These are phyloP conservation scores for Mycosphaerella sp. DNA, from an alignment of 2,329 filamentous ascomycete genomes.

Conservation along the genomic window DNA sequence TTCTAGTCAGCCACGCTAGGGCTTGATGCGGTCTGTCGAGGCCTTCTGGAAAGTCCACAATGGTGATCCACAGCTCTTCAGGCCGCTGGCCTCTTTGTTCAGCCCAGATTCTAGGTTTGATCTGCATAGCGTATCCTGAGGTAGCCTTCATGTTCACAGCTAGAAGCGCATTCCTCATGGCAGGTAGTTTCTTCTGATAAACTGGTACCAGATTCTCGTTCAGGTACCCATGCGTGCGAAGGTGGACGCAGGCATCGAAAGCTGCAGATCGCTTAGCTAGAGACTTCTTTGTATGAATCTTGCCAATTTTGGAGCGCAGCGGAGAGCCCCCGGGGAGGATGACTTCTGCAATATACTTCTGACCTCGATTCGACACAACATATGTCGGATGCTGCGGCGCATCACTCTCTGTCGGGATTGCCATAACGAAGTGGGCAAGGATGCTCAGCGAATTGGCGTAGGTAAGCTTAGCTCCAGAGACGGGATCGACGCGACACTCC, in stretches of 20 bases:
- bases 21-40: constrained; percentile 57
- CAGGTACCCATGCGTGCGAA: constrained; percentile 62
- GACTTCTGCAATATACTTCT: constrained; percentile 68
- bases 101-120: constrained; percentile 72
- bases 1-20: constrained; percentile 65
- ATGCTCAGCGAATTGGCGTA: constrained; percentile 67
- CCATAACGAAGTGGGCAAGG: constrained; percentile 66
- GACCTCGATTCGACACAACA: constrained; percentile 50
- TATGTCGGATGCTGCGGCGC: constrained; percentile 51
- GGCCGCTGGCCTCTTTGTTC: constrained; percentile 43
- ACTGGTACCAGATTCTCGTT: constrained; percentile 69
- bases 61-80: constrained; percentile 52
- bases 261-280: constrained; percentile 83
- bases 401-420: constrained; percentile 54
- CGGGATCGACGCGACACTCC: constrained; percentile 54
- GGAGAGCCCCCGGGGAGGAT: constrained; percentile 70
- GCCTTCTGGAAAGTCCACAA: constrained; percentile 56
- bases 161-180: constrained; percentile 79
- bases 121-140: constrained; percentile 66
- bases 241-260: constrained; percentile 68
- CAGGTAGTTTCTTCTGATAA: constrained; percentile 64
- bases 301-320: constrained; percentile 60
- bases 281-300: constrained; percentile 60
- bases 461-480: constrained; percentile 71
- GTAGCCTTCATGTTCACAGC: constrained; percentile 75